phyloP scores from a whole-genome alignment of 192 early-diverging fungal genomes.

The Entomortierella lignicola region DNA sequence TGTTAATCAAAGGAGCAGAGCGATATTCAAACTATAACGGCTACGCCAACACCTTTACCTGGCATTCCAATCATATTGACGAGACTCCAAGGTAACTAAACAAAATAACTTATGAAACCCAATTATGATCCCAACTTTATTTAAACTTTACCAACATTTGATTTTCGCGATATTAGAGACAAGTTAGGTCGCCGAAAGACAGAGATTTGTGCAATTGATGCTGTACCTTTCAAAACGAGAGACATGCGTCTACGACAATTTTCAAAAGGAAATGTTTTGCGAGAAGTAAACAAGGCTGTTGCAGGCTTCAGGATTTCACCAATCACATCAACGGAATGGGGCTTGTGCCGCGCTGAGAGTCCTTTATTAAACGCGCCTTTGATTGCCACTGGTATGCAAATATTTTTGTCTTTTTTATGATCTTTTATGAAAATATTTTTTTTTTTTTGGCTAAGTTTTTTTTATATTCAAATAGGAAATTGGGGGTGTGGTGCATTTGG shows the following conservation, averaged over 20 bases:
- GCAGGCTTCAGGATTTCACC: slow-evolving; percentile 38
- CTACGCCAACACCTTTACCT: slow-evolving; percentile 41
- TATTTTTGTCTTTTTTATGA: neutral
- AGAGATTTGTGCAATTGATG: slow-evolving; percentile 53
- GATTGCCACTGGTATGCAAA: slow-evolving; percentile 39
- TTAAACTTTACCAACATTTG: too few relatives aligned
- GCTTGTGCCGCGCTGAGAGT: slow-evolving; percentile 21
- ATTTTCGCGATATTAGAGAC: too few relatives aligned
- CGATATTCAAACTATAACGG: slow-evolving; percentile 49
- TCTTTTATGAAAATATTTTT: neutral
- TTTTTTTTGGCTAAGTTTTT: neutral
- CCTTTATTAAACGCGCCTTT: neutral
- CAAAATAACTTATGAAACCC: neutral
- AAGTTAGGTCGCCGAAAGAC: slow-evolving; percentile 35
- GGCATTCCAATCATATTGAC: slow-evolving; percentile 43
- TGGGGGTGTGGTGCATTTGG: slow-evolving; percentile 55
- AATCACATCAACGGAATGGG: slow-evolving; percentile 42
- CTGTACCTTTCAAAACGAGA: slow-evolving; percentile 25
- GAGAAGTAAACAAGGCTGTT: slow-evolving; percentile 47
- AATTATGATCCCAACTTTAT: too few relatives aligned
- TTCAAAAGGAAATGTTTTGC: slow-evolving; percentile 9
- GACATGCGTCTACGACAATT: slow-evolving; percentile 28
- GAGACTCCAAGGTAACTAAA: slow-evolving; percentile 26
- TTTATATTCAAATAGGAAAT: slow-evolving; percentile 25
- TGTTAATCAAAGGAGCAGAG: slow-evolving; percentile 49